These are phyloP conservation scores for Rehmannia glutinosa DNA, from an alignment of 257 asterid species.

Conservation along the genomic window DNA sequence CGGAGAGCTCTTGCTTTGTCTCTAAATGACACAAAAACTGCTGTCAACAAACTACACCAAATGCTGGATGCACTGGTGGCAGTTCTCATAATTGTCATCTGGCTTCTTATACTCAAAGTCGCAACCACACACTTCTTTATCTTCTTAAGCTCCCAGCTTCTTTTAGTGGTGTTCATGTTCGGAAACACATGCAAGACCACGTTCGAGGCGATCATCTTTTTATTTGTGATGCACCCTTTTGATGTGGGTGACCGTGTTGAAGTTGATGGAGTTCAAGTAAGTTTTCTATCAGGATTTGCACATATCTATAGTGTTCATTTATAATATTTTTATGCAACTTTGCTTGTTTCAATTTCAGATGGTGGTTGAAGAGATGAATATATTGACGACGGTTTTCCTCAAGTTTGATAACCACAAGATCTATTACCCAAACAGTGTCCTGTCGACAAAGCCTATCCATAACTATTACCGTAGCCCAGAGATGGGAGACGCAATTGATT, in stretches of 20 bases:
- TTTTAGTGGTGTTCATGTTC: slow-evolving; percentile 80
- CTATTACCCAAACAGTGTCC: slow-evolving; percentile 68
- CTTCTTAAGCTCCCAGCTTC: slow-evolving; percentile 82
- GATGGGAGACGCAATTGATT: slow-evolving; percentile 86
- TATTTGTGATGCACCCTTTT: slow-evolving; percentile 94
- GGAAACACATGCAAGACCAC: slow-evolving; percentile 94
- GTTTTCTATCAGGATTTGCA: background rate
- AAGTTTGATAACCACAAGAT: slow-evolving; percentile 75
- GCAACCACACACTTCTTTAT: slow-evolving; percentile 75
- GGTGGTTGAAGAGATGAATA: slow-evolving; percentile 97
- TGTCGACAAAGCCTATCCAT: slow-evolving; percentile 68
- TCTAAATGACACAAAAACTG: slow-evolving; percentile 93
- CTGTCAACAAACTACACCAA: slow-evolving; percentile 83
- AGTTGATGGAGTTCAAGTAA: slow-evolving; percentile 81
- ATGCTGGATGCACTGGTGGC: slow-evolving; percentile 68
- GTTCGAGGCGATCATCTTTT: slow-evolving; percentile 85
- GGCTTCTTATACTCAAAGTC: slow-evolving; percentile 83
- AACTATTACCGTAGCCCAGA: slow-evolving; percentile 92
- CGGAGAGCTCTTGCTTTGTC: slow-evolving; percentile 90
- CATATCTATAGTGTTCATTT: background rate
- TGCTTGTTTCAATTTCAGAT: slow-evolving; percentile 43
- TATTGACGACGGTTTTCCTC: slow-evolving; percentile 69
- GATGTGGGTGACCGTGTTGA: slow-evolving; percentile 98
- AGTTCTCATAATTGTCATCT: slow-evolving; percentile 43
- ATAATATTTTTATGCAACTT: background rate